Percentiles rank a stretch among this genome's conserved stretches.
These are phyloP conservation scores for Babesia caballi DNA, from an alignment of 169 alveolate species.

Conservation along the genomic window DNA sequence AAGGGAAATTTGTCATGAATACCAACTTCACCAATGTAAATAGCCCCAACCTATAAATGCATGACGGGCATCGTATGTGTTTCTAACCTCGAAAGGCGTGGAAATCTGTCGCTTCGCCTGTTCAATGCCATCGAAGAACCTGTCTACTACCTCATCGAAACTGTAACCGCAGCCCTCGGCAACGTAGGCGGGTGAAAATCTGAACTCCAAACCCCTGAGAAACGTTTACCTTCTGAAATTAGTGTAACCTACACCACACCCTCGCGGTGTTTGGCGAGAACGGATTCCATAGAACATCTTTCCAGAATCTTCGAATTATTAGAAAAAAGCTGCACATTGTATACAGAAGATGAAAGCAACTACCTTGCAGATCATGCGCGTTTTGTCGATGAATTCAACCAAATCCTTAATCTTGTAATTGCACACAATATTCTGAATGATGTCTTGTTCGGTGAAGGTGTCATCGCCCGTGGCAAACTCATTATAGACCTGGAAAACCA, in stretches of 20 bases:
- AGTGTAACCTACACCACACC: constrained; percentile 46
- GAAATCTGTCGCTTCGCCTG: constrained; percentile 21
- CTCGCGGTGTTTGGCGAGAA: constrained; percentile 57
- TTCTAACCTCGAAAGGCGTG: constrained; percentile 13
- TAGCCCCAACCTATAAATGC: constrained; percentile 41
- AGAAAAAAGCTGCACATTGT: constrained; percentile 26
- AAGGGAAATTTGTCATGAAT: constrained; percentile 10
- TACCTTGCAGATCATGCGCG: constrained; percentile 36
- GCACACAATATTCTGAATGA: constrained; percentile 39
- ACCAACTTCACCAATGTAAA: constrained; percentile 37
- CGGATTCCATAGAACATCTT: constrained; percentile 46
- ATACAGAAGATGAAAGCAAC: constrained; percentile 14
- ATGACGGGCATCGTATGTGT: background rate
- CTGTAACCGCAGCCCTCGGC: constrained; percentile 33
- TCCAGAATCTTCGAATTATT: constrained; percentile 27
- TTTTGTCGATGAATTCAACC: constrained; percentile 46
- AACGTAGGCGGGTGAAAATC: constrained; percentile 56
- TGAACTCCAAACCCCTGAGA: constrained; percentile 42
- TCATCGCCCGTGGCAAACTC: background rate
- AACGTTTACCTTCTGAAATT: background rate
- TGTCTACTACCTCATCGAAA: constrained; percentile 36
- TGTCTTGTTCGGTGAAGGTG: constrained; percentile 26
- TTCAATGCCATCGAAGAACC: constrained; percentile 48
- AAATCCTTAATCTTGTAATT: constrained; percentile 45
- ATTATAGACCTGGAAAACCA: background rate